Evolutionary conservation across 78 protist genomes (phyloP).

Genomic region (Cavenderia fasciculata): DNA sequence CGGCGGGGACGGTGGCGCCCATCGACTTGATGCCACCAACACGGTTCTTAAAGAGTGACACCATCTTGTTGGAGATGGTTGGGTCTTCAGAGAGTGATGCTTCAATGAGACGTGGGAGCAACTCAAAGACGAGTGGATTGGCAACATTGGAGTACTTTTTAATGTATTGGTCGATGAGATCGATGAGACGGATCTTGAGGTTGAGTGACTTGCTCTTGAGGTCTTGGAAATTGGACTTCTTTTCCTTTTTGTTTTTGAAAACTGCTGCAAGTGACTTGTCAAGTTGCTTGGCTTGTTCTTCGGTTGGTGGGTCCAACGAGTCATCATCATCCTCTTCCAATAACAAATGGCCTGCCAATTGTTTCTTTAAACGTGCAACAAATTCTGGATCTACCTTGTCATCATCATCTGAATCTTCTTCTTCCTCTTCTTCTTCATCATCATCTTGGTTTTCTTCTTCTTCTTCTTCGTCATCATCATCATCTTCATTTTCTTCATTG

Average conservation of each 20-base stretch:
- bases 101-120: constrained; percentile 54
- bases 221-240: constrained; percentile 16
- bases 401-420: constrained; percentile 17
- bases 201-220: constrained; percentile 48
- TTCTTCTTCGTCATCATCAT: constrained; percentile 33
- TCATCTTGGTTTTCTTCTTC: neutral
- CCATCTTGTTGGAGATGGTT: constrained; percentile 53
- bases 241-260: constrained; percentile 48
- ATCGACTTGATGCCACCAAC: constrained; percentile 12
- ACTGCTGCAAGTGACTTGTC: constrained; percentile 41
- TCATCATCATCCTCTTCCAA: constrained; percentile 58
- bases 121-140: constrained; percentile 26
- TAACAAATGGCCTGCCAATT: constrained; percentile 42
- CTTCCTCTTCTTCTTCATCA: constrained; percentile 32
- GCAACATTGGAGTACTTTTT: constrained; percentile 23
- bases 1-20: neutral
- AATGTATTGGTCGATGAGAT: constrained; percentile 43
- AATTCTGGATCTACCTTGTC: constrained; percentile 54
- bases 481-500: constrained; percentile 42
- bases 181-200: constrained; percentile 66
- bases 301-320: constrained; percentile 37
- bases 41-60: constrained; percentile 40
- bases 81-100: constrained; percentile 54
- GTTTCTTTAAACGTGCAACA: constrained; percentile 61
- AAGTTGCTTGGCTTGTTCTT: constrained; percentile 29